Evolutionary conservation across 1,284 basidiomycete genomes (phyloP).

Genomic region (Waitea zeae): DNA sequence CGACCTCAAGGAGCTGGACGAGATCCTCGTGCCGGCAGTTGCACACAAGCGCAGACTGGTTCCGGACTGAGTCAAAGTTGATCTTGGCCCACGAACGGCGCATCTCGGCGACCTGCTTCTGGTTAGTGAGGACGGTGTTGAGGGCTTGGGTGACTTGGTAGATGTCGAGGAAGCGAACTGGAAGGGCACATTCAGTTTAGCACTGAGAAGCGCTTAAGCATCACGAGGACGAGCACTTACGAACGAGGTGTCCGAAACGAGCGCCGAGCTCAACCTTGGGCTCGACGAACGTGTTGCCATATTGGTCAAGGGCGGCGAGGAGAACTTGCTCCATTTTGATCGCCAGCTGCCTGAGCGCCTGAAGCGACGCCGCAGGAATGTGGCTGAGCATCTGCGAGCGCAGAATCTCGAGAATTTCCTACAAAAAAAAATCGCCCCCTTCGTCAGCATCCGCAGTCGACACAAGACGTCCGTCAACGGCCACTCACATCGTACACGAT

Average conservation of each 20-base stretch:
- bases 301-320: constrained; percentile 60
- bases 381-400: constrained; percentile 70
- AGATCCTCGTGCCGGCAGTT: constrained; percentile 82
- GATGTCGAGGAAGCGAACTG: constrained; percentile 78
- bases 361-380: constrained; percentile 47
- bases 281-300: constrained; percentile 79
- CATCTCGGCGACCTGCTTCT: constrained; percentile 73
- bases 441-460: constrained; percentile 2
- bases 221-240: constrained; percentile 26
- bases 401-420: constrained; percentile 78
- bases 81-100: constrained; percentile 72
- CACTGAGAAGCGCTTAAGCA: constrained; percentile 4
- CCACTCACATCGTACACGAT: constrained; percentile 69
- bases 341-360: constrained; percentile 63
- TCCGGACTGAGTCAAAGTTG: constrained; percentile 78
- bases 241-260: constrained; percentile 73
- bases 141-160: constrained; percentile 80
- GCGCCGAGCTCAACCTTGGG: constrained; percentile 80
- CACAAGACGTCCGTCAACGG: constrained; percentile 4
- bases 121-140: constrained; percentile 70
- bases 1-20: constrained; percentile 66
- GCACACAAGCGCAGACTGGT: constrained; percentile 80
- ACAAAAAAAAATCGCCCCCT: constrained; percentile 8
- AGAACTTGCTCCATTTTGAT: constrained; percentile 84
- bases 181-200: constrained; percentile 7